Conservation (phyloP, 2,329 filamentous ascomycete genomes). For the Talaromyces funiculosus region DNA sequence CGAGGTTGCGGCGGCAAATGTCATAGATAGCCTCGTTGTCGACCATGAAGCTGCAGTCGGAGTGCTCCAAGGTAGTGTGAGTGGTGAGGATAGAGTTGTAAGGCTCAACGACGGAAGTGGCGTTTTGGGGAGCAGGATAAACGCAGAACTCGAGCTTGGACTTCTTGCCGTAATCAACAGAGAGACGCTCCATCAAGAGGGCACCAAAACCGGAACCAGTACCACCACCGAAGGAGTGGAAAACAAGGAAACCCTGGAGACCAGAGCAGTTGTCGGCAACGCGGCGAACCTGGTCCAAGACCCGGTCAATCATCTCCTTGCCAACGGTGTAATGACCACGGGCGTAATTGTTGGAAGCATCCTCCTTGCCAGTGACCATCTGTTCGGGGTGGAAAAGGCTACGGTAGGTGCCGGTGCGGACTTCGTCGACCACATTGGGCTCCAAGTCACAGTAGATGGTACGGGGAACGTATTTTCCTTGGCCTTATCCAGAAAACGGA, state of each 20-base stretch:
- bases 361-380: conserved; percentile 99
- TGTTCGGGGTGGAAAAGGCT: conserved; percentile 97
- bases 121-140: conserved; percentile 95
- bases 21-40: conserved; percentile 99
- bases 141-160: conserved; percentile 99
- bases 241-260: conserved; percentile 98
- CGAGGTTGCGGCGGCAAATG: conserved; percentile 96
- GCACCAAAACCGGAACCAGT: conserved; percentile 98
- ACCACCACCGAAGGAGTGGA: conserved; percentile 99
- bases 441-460: conserved; percentile 99
- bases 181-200: conserved; percentile 96
- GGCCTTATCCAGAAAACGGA: conserved; percentile 51
- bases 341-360: conserved; percentile 99
- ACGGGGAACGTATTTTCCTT: conserved; percentile 98
- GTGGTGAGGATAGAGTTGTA: conserved; percentile 99
- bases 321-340: conserved; percentile 99
- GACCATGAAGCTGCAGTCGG: conserved; percentile 99
- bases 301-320: conserved; percentile 98
- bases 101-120: conserved; percentile 95
- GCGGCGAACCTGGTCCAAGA: conserved; percentile 94
- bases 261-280: conserved; percentile 97
- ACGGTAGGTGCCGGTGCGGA: conserved; percentile 94
- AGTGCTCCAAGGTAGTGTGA: conserved; percentile 98
- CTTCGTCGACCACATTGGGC: conserved; percentile 98
- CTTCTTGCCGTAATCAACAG: conserved; percentile 99